Evolutionary conservation across 2,329 filamentous ascomycete genomes (phyloP).

Genomic region (Exophiala oligosperma): DNA sequence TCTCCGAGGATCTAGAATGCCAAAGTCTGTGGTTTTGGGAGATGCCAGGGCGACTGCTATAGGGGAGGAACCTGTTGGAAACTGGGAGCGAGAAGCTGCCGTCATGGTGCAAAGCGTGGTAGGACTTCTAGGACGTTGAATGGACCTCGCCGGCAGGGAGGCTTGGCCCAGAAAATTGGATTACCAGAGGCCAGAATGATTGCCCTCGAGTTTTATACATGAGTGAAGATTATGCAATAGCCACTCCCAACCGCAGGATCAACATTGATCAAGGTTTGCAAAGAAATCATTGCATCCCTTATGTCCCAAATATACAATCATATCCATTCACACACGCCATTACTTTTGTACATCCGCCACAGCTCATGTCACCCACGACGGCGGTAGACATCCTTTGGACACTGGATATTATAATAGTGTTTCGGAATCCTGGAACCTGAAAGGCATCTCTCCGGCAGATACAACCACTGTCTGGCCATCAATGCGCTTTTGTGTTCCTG

Average conservation of each 20-base stretch:
- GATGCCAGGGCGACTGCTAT: slow-evolving; percentile 44
- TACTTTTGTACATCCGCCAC: too few species aligned
- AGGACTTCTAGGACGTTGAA: slow-evolving; percentile 44
- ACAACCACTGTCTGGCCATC: too few species aligned
- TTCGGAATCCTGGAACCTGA: neutral
- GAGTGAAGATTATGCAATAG: slow-evolving; percentile 14
- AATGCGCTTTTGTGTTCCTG: too few species aligned
- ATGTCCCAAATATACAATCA: too few species aligned
- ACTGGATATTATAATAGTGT: neutral
- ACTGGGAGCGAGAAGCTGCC: slow-evolving; percentile 87
- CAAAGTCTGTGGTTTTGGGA: slow-evolving; percentile 49
- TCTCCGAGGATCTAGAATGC: slow-evolving; percentile 69
- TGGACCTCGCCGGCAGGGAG: too few species aligned
- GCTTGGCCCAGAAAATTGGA: slow-evolving; percentile 1
- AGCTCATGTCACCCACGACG: too few species aligned
- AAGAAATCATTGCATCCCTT: too few species aligned
- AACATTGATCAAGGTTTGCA: too few species aligned
- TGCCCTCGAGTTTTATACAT: neutral
- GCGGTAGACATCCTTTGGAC: too few species aligned
- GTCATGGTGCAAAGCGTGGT: slow-evolving; percentile 90
- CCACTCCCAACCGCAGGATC: neutral
- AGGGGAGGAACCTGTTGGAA: slow-evolving; percentile 50
- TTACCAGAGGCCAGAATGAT: neutral
- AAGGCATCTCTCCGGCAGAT: too few species aligned
- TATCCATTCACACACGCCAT: too few species aligned